These are phyloP conservation scores for Pseudogymnoascus sp. DNA, from an alignment of 2,329 filamentous ascomycete genomes.

Conservation along the genomic window DNA sequence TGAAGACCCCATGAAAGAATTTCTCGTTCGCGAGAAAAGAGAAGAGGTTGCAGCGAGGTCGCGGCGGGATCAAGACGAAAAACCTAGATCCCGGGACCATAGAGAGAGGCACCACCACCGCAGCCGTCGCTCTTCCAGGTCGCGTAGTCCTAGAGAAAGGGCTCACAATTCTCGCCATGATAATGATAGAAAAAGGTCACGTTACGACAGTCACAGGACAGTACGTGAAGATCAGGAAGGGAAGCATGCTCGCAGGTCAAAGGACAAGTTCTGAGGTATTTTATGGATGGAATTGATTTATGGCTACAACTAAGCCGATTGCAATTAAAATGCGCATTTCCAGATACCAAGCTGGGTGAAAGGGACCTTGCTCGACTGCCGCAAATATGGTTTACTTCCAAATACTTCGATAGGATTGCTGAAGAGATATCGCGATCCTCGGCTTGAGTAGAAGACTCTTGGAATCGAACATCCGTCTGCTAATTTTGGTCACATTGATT, in stretches of 20 bases:
- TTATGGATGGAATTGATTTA: background rate
- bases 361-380: background rate
- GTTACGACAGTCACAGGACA: background rate
- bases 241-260: background rate
- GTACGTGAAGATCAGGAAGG: background rate
- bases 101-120: conserved; percentile 1
- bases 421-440: background rate
- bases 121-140: background rate
- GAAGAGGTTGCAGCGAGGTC: conserved; percentile 72
- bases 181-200: conserved; percentile 8
- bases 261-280: background rate
- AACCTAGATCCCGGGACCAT: conserved; percentile 3
- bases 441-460: background rate
- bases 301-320: background rate
- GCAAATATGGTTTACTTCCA: background rate
- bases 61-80: conserved; percentile 37
- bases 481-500: background rate
- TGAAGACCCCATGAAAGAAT: conserved; percentile 95
- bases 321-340: background rate
- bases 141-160: conserved; percentile 14
- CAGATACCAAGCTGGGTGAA: background rate
- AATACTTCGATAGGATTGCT: background rate
- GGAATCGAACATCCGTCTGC: background rate
- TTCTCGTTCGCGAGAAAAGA: conserved; percentile 82
- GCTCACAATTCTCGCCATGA: conserved; percentile 15